Evolutionary conservation across 306 rosid genomes (phyloP).

Genomic region (Benincasa hispida): DNA sequence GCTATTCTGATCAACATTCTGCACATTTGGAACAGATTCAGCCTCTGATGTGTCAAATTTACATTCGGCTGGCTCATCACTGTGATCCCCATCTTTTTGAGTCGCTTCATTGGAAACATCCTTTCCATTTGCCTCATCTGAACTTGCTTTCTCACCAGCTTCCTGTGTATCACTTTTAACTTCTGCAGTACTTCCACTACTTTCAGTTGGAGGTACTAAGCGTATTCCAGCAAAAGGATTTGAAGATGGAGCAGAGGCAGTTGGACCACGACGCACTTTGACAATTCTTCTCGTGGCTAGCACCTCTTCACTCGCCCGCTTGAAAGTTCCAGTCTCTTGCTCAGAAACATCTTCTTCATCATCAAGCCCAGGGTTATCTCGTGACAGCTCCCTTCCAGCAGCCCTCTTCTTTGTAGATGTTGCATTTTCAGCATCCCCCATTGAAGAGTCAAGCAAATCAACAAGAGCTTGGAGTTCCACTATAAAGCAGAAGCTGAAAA

Average conservation of each 20-base stretch:
- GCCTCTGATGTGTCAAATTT: conserved; percentile 20
- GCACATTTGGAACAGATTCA: conserved; percentile 22
- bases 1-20: conserved; percentile 14
- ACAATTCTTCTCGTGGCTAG: conserved; percentile 79
- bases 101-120: conserved; percentile 10
- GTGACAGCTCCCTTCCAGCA: conserved; percentile 79
- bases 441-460: conserved; percentile 19
- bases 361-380: conserved; percentile 67
- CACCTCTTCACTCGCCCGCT: conserved; percentile 84
- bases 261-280: conserved; percentile 61
- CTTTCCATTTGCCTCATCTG: conserved; percentile 20
- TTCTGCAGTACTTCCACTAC: conserved; percentile 26
- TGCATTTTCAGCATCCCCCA: conserved; percentile 69
- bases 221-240: conserved; percentile 83
- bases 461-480: neutral
- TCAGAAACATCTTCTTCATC: conserved; percentile 65
- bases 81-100: conserved; percentile 23
- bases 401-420: conserved; percentile 78
- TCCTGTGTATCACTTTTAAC: conserved; percentile 22
- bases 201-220: conserved; percentile 37
- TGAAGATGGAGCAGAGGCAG: conserved; percentile 39
- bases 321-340: conserved; percentile 66
- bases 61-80: conserved; percentile 24
- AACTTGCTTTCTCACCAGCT: conserved; percentile 17
- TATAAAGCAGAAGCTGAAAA: neutral